Percentiles rank a stretch among this genome's conserved stretches.
phyloP scores from a whole-genome alignment of 129 eudicot genomes.

The Escallonia herrerae region DNA sequence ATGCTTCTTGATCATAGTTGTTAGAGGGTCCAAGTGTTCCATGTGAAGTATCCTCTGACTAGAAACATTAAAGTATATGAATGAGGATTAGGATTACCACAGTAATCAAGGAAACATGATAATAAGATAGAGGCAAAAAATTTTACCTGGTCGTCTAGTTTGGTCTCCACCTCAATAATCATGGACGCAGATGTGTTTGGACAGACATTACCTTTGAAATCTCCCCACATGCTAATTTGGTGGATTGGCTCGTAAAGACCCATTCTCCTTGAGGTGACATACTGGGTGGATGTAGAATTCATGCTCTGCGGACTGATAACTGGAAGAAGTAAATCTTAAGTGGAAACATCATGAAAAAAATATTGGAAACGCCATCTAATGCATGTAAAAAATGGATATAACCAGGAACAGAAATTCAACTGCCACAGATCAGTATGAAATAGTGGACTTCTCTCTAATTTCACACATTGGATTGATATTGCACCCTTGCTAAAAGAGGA shows the following conservation, averaged over 20 bases:
- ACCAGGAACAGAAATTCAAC: not conserved
- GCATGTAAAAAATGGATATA: not conserved
- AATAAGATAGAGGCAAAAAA: not conserved
- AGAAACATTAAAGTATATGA: conserved; percentile 5
- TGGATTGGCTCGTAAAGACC: conserved; percentile 75
- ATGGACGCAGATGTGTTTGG: conserved; percentile 51
- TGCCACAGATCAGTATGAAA: not conserved
- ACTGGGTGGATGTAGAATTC: conserved; percentile 69
- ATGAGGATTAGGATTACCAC: conserved; percentile 10
- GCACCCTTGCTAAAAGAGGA: not conserved
- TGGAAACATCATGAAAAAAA: not conserved
- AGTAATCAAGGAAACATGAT: not conserved
- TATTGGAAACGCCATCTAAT: too few species aligned
- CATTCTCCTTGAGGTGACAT: conserved; percentile 75
- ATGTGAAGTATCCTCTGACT: conserved; percentile 90
- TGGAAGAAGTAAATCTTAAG: conserved; percentile 13
- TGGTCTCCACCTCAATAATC: conserved; percentile 57
- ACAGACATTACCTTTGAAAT: conserved; percentile 61
- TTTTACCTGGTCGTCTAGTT: conserved; percentile 63
- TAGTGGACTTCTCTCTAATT: not conserved
- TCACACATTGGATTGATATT: not conserved
- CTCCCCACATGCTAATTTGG: conserved; percentile 88
- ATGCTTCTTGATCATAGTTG: conserved; percentile 79
- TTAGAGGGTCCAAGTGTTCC: conserved; percentile 55
- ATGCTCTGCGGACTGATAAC: conserved; percentile 33